Conservation (phyloP, 371 early-diverging fungal genomes). For the Blakeslea trispora region DNA sequence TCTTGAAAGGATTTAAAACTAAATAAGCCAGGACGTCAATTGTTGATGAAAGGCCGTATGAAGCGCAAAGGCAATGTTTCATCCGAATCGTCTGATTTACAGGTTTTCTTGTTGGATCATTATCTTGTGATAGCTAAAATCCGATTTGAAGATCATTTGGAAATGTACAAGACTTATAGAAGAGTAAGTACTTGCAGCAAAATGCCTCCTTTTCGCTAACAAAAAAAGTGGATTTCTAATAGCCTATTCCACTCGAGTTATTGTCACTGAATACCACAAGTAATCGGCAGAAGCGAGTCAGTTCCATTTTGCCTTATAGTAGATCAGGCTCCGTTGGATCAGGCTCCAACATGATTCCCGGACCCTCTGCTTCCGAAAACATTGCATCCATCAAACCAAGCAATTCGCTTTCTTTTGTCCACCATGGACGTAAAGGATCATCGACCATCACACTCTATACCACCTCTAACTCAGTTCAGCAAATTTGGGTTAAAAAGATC, state of each 20-base stretch:
- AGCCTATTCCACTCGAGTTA: conserved; percentile 72
- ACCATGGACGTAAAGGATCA: conserved; percentile 72
- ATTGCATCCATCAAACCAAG: conserved; percentile 45
- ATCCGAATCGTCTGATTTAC: conserved; percentile 67
- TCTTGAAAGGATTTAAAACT: conserved; percentile 67
- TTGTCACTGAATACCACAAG: conserved; percentile 50
- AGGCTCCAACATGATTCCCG: conserved; percentile 43
- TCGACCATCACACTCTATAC: conserved; percentile 68
- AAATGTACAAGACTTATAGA: conserved; percentile 37
- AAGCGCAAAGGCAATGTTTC: conserved; percentile 64
- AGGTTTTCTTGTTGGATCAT: conserved; percentile 88
- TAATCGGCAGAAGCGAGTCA: conserved; percentile 33
- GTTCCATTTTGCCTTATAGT: conserved; percentile 40
- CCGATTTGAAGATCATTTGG: conserved; percentile 33
- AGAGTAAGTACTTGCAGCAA: conserved; percentile 33
- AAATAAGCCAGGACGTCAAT: conserved; percentile 65
- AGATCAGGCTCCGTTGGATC: conserved; percentile 25
- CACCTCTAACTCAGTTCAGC: conserved; percentile 68
- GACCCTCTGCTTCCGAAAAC: conserved; percentile 51
- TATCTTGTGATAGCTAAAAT: conserved; percentile 78
- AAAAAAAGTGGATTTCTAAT: conserved; percentile 21
- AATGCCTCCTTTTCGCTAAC: neutral
- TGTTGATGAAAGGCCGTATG: conserved; percentile 81
- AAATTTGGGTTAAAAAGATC: conserved; percentile 82
- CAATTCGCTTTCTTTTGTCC: conserved; percentile 70